phyloP scores from a whole-genome alignment of 2,329 filamentous ascomycete species.

The Pestalotiopsis sp. region DNA sequence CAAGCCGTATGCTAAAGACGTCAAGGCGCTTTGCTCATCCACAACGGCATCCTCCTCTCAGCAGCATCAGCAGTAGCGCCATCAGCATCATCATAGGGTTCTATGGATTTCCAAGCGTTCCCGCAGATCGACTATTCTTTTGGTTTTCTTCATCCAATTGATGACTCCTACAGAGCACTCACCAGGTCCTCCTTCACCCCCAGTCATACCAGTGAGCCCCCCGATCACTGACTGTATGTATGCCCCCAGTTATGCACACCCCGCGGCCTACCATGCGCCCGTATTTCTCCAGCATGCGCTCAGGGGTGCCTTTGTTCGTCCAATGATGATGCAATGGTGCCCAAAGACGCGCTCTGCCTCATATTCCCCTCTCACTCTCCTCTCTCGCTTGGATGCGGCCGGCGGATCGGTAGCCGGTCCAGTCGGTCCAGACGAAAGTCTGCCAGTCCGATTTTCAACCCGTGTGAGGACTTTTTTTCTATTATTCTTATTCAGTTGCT shows the following conservation, averaged over 20 bases:
- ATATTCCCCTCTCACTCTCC: neutral
- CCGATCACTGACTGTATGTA: neutral
- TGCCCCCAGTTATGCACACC: neutral
- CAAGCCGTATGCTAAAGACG: neutral
- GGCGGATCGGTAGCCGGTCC: neutral
- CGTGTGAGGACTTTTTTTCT: neutral
- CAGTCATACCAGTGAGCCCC: neutral
- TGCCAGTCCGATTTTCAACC: neutral
- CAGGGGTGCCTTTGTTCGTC: neutral
- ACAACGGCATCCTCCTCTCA: neutral
- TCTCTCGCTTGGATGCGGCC: neutral
- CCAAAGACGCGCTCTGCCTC: neutral
- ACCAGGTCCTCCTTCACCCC: neutral
- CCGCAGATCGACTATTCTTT: neutral
- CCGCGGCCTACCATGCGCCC: neutral
- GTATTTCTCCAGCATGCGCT: neutral
- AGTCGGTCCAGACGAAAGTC: neutral
- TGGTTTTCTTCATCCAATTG: neutral
- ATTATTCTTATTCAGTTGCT: neutral
- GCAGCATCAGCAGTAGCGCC: neutral
- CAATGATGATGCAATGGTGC: conserved; percentile 12
- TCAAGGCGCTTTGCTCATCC: neutral
- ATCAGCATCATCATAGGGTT: neutral
- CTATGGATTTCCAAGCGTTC: neutral
- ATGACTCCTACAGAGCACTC: neutral